Conservation (phyloP, 2,329 filamentous ascomycete species). For the Byssochlamys sp. region DNA sequence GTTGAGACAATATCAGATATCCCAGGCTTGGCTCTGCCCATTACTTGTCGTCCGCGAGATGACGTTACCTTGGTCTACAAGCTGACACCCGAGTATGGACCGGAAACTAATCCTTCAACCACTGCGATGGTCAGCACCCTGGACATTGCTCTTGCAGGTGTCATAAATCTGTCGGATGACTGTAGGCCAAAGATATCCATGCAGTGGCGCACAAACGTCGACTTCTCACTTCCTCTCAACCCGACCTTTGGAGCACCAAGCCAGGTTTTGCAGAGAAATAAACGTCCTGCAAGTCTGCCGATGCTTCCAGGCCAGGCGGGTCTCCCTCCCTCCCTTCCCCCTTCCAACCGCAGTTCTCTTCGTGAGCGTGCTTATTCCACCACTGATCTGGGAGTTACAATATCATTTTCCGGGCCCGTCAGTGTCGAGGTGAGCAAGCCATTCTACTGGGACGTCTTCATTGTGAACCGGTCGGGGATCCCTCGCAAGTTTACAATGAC, state of each 20-base stretch:
- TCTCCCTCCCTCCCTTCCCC: conserved; percentile 7
- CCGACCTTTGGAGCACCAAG: conserved; percentile 38
- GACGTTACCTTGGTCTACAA: conserved; percentile 51
- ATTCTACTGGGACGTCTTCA: conserved; percentile 49
- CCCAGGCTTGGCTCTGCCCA: conserved; percentile 25
- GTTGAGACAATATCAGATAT: conserved; percentile 35
- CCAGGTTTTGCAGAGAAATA: conserved; percentile 36
- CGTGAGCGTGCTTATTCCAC: conserved; percentile 29
- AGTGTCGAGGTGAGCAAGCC: conserved; percentile 41
- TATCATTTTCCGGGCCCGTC: conserved; percentile 47
- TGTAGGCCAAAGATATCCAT: conserved; percentile 39
- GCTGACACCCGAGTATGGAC: conserved; percentile 32
- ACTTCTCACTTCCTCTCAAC: conserved; percentile 40
- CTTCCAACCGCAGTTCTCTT: conserved; percentile 23
- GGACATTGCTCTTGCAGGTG: conserved; percentile 38
- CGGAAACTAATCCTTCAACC: conserved; percentile 26
- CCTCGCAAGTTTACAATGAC: conserved; percentile 46
- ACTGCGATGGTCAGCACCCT: conserved; percentile 33
- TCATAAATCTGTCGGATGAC: conserved; percentile 30
- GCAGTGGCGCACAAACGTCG: conserved; percentile 41
- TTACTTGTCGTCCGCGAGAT: conserved; percentile 43
- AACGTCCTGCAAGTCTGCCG: conserved; percentile 36
- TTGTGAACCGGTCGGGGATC: conserved; percentile 49
- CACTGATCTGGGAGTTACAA: conserved; percentile 40
- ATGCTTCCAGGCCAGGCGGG: conserved; percentile 18